Evolutionary conservation across 2,329 filamentous ascomycete species (phyloP).

Genomic region (Paecilomyces dactylethromorphus): DNA sequence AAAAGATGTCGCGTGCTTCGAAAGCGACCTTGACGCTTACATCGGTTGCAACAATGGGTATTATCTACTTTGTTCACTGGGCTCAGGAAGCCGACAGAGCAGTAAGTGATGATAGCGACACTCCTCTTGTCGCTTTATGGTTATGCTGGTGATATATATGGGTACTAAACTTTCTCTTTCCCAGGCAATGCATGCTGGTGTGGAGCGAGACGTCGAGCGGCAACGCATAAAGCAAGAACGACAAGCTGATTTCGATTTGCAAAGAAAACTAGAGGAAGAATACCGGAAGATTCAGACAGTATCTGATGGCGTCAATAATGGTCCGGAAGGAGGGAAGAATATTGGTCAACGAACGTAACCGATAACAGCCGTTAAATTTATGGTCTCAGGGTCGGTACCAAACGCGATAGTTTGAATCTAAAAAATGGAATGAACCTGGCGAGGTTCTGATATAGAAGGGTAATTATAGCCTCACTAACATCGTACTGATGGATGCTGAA

Average conservation of each 20-base stretch:
- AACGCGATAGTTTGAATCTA: neutral
- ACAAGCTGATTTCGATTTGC: conserved; percentile 91
- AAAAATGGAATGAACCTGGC: neutral
- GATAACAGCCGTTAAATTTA: neutral
- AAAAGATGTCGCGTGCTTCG: conserved; percentile 79
- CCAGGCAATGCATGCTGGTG: conserved; percentile 88
- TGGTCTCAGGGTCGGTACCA: neutral
- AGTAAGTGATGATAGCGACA: conserved; percentile 46
- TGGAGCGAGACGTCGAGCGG: conserved; percentile 90
- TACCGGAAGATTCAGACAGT: conserved; percentile 87
- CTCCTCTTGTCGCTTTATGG: neutral
- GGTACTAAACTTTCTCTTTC: conserved; percentile 1
- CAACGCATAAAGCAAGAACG: conserved; percentile 85
- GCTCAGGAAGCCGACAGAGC: conserved; percentile 77
- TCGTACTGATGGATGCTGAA: neutral
- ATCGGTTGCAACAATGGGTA: conserved; percentile 66
- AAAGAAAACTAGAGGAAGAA: conserved; percentile 75
- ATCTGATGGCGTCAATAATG: conserved; percentile 39
- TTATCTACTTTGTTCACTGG: conserved; percentile 82
- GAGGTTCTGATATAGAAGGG: neutral
- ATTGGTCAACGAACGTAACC: conserved; percentile 16
- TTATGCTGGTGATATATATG: neutral
- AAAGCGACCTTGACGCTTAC: conserved; percentile 79
- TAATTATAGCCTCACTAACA: neutral
- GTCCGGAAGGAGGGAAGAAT: conserved; percentile 11